A percentile compares a stretch with the other conserved stretches of the same genome.
These are phyloP conservation scores for Closterium sp. DNA, from an alignment of 139 green algal genomes.

Conservation along the genomic window DNA sequence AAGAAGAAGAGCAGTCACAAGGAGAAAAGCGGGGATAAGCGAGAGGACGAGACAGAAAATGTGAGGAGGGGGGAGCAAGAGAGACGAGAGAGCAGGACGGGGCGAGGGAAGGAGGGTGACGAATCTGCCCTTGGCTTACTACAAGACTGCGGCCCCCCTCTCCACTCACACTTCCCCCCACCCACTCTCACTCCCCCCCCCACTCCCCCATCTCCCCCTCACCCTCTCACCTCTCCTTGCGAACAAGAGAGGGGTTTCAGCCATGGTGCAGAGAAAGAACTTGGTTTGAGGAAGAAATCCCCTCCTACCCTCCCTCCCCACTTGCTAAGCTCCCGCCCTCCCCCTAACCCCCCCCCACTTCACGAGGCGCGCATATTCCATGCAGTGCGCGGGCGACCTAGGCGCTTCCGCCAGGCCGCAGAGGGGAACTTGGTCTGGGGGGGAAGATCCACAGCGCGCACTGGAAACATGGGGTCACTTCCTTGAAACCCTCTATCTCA, in stretches of 20 bases:
- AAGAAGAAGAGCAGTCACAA: not conserved
- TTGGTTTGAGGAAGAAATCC: slow-evolving; percentile 94
- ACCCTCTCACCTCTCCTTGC: slow-evolving; percentile 99
- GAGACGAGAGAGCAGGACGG: not conserved
- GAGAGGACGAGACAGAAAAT: not conserved
- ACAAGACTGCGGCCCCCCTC: too few relatives aligned
- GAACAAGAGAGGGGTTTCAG: slow-evolving; percentile 69
- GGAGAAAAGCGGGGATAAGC: not conserved
- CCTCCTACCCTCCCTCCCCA: slow-evolving; percentile 99
- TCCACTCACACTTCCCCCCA: too few relatives aligned
- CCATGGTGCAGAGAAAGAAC: slow-evolving; percentile 93
- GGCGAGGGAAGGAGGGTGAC: not conserved
- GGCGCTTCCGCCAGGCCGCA: slow-evolving; percentile 87
- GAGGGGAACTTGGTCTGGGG: slow-evolving; percentile 89
- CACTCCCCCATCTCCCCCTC: too few relatives aligned
- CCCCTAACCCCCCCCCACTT: slow-evolving; percentile 85
- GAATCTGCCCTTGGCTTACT: not conserved
- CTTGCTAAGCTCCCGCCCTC: too few relatives aligned
- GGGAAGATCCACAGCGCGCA: slow-evolving; percentile 99
- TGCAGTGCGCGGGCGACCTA: slow-evolving; percentile 88
- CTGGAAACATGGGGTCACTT: slow-evolving; percentile 96
- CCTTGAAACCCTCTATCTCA: slow-evolving; percentile 3
- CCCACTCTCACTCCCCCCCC: too few relatives aligned
- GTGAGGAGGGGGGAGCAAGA: not conserved
- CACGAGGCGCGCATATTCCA: slow-evolving; percentile 97